A percentile compares a stretch with the other conserved stretches of the same genome.
These are phyloP conservation scores for Nannochloropsis salina DNA, from an alignment of 108 stramenopile genomes.

Conservation along the genomic window DNA sequence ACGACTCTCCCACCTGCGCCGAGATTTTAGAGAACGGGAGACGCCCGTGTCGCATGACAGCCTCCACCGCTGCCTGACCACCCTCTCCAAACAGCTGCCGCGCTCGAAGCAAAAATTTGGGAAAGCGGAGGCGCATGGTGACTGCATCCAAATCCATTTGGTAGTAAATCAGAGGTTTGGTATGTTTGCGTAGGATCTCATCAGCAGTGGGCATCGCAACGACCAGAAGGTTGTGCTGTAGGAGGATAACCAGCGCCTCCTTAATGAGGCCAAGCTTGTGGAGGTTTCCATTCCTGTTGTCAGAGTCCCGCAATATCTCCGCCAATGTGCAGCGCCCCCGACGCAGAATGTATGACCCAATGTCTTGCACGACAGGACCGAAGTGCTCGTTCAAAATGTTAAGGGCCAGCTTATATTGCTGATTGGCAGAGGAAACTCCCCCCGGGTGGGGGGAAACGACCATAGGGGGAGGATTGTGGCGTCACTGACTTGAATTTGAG, in stretches of 20 bases:
- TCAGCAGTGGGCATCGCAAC: neutral
- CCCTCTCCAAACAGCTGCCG: slow-evolving; percentile 3
- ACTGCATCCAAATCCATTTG: neutral
- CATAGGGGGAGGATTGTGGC: neutral
- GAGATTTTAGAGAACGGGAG: neutral
- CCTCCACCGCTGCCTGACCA: neutral
- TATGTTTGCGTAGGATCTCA: neutral
- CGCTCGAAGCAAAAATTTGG: slow-evolving; percentile 1
- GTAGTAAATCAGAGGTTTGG: neutral
- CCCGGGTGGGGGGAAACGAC: neutral
- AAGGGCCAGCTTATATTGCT: neutral
- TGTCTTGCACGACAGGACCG: slow-evolving; percentile 7
- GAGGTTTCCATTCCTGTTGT: neutral
- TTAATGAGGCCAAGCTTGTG: slow-evolving; percentile 7
- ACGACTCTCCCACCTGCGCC: neutral
- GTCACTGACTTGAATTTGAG: no score
- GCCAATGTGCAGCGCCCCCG: neutral
- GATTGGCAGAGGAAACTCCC: neutral
- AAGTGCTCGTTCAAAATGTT: neutral
- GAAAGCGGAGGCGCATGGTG: neutral
- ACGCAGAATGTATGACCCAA: neutral
- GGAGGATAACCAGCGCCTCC: neutral
- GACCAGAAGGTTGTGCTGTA: slow-evolving; percentile 8
- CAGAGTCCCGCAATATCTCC: neutral
- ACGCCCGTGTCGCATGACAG: slow-evolving; percentile 7